Conservation (phyloP, 2,329 filamentous ascomycete genomes). For the Verticillium klebahnii region DNA sequence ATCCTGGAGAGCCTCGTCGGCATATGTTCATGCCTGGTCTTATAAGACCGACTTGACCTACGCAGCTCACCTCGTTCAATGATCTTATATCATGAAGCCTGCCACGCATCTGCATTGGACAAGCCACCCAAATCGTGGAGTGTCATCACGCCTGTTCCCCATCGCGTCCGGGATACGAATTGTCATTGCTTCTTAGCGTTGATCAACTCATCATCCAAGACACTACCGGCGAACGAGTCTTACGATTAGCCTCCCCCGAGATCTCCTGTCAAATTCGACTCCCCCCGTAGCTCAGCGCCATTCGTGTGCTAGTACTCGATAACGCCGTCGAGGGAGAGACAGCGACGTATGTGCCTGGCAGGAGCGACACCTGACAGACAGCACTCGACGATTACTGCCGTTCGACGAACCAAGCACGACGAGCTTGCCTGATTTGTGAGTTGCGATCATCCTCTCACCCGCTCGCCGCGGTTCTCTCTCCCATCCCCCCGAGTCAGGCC, state of each 20-base stretch:
- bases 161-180: background rate
- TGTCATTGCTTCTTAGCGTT: background rate
- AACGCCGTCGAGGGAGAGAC: conserved; percentile 1
- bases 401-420: background rate
- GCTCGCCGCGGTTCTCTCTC: background rate
- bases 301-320: background rate
- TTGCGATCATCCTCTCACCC: background rate
- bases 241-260: background rate
- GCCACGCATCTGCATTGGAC: background rate
- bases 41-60: background rate
- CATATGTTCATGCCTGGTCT: background rate
- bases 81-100: background rate
- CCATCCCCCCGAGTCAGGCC: background rate
- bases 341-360: background rate
- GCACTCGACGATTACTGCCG: background rate
- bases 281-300: background rate
- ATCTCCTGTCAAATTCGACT: background rate
- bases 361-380: background rate
- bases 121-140: background rate
- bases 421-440: background rate
- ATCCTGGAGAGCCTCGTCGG: background rate
- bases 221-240: background rate
- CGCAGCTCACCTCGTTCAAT: no score
- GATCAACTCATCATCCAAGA: background rate
- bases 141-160: background rate